Percentiles rank a stretch among this genome's conserved stretches.
Conservation (phyloP, 75 land plant species). For the Sequoiadendron giganteum region DNA sequence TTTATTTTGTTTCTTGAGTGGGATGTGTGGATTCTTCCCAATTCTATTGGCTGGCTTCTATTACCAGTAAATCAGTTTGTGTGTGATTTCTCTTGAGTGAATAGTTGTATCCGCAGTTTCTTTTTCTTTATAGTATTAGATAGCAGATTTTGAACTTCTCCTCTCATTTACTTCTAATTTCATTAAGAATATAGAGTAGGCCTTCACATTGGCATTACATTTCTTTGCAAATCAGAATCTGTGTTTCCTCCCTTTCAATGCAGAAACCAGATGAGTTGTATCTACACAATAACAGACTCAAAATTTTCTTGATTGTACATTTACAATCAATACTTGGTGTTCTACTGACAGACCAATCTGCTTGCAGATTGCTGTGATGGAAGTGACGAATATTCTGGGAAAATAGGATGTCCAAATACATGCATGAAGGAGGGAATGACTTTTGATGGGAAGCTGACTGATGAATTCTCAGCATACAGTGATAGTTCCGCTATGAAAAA, state of each 20-base stretch:
- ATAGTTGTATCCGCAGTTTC: not conserved
- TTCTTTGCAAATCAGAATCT: not conserved
- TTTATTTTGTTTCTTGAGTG: not conserved
- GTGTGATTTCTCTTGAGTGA: not conserved
- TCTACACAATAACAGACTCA: not conserved
- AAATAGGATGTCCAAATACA: conserved; percentile 55
- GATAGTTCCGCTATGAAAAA: conserved; percentile 21
- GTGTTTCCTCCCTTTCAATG: not conserved
- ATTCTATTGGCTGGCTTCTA: not conserved
- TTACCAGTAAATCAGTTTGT: not conserved
- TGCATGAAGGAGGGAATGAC: conserved; percentile 52
- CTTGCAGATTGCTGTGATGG: conserved; percentile 92
- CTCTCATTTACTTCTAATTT: not conserved
- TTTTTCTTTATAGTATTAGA: not conserved
- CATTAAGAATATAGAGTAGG: not conserved
- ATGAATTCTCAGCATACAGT: conserved; percentile 21
- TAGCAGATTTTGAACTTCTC: not conserved
- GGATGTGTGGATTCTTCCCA: not conserved
- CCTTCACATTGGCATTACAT: not conserved
- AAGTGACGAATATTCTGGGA: conserved; percentile 83
- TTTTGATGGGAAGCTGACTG: conserved; percentile 24
- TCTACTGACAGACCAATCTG: not conserved
- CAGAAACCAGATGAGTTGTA: not conserved
- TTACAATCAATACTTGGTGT: not conserved
- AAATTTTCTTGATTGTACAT: not conserved